Base-by-base conservation (phyloP, 129 eudicot species). In the Flaveria trinervia region DNA sequence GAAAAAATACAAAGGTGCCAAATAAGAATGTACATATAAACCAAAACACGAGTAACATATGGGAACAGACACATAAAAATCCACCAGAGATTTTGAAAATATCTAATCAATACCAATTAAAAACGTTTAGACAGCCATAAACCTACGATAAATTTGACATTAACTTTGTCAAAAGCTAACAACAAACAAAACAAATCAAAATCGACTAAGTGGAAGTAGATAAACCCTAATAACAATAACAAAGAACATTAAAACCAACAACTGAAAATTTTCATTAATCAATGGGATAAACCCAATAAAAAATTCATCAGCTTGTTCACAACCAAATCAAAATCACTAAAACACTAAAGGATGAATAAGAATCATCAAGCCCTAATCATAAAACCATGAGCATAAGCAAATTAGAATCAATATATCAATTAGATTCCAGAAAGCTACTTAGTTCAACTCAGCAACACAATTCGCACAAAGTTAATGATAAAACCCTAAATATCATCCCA, bases 401-500 rank as follows among this genome's bases (percentile, higher is more conserved):
- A 70, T 1, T 17, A 14, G 30, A 70, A 59, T 49, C 60, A 28
- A 8, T 16, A 9, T 28, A 8, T n/a, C 17, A 45, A 59, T 25
- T 71, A 46, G 1, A 60, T 17, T 43, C 45, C 50, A 25, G n/a
- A 59, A 44, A 26, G 69, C 52, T 28, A 78, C 18, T 55, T 36
- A 33, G 54, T 26, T 46, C 55, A 43, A 59, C 57, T 10, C 23
- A 50, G 14, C 14, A 57, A 57, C 0, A 67, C n/a, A 68, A 59
- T 68, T 25, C 75, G 44, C 39, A n/a, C 28, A 28, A 76, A 30
- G 9, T 22, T 16, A 14, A 3, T 28, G 7, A 30, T 45, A 18
- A 70, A 77, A 54, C 68, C 61, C 77, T 61, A 78, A 55, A 55
- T 73, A 73, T 39, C 3, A 54, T n/a, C 54, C 64, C 50, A 28